Conservation (phyloP, 257 asterid genomes). For the Rehmannia glutinosa region DNA sequence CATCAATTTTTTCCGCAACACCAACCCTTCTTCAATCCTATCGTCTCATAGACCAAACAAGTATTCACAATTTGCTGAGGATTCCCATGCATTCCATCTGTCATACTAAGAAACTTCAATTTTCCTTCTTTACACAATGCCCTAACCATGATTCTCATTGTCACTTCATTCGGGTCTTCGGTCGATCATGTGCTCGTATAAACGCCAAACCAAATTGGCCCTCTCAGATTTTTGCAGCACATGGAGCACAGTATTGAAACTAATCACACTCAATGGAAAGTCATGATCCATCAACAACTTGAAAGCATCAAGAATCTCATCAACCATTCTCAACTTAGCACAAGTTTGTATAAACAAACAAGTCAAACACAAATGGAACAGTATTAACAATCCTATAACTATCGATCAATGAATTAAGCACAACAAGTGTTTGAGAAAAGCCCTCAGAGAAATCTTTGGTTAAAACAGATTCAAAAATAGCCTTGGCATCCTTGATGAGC, state of each 20-base stretch:
- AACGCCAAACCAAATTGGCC: slow-evolving; percentile 47
- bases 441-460: slow-evolving; percentile 8
- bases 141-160: slow-evolving; percentile 51
- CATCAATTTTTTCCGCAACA: slow-evolving; percentile 65
- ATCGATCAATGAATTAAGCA: slow-evolving; percentile 52
- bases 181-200: slow-evolving; percentile 59
- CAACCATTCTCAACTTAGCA: slow-evolving; percentile 65
- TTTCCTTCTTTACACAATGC: slow-evolving; percentile 76
- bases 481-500: slow-evolving; percentile 65
- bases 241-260: slow-evolving; percentile 63
- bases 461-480: slow-evolving; percentile 56
- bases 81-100: slow-evolving; percentile 65
- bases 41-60: slow-evolving; percentile 57
- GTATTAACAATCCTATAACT: slow-evolving; percentile 48
- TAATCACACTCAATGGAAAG: slow-evolving; percentile 48
- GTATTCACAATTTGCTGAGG: slow-evolving; percentile 61
- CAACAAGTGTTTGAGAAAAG: slow-evolving; percentile 18
- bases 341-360: slow-evolving; percentile 72
- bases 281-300: slow-evolving; percentile 49
- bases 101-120: slow-evolving; percentile 41
- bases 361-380: slow-evolving; percentile 66
- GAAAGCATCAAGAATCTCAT: slow-evolving; percentile 44
- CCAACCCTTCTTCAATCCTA: slow-evolving; percentile 56
- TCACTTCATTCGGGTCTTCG: slow-evolving; percentile 60
- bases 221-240: slow-evolving; percentile 54